A percentile compares a stretch with the other conserved stretches of the same genome.
Evolutionary conservation across 139 green algal genomes (phyloP).

Genomic region (Chlorella sp.): DNA sequence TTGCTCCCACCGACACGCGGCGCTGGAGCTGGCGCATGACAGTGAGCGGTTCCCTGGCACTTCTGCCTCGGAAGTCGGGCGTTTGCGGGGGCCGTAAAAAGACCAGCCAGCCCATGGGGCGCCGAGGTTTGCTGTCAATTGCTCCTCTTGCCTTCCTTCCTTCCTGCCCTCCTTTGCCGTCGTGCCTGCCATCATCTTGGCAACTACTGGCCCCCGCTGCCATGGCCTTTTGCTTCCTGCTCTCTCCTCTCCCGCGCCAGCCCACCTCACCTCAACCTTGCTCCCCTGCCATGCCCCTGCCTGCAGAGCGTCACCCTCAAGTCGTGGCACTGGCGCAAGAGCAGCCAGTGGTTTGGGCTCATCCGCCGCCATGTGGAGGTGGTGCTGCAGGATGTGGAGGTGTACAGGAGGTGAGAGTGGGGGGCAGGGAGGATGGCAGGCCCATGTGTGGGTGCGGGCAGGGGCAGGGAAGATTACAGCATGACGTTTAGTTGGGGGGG

Average conservation of each 20-base stretch:
- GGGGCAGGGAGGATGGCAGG: not conserved
- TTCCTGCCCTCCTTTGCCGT: too few relatives aligned
- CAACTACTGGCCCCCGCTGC: too few relatives aligned
- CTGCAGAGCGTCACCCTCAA: not conserved
- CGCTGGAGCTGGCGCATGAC: slow-evolving; percentile 33
- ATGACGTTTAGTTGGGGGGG: too few relatives aligned
- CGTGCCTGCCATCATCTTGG: too few relatives aligned
- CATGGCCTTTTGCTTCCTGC: too few relatives aligned
- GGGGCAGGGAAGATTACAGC: too few relatives aligned
- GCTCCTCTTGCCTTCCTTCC: not conserved
- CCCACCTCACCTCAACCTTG: not conserved
- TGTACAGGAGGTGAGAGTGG: slow-evolving; percentile 32
- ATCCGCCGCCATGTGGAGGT: slow-evolving; percentile 33
- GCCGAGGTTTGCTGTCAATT: too few relatives aligned
- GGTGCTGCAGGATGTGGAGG: slow-evolving; percentile 36
- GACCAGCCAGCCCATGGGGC: too few relatives aligned
- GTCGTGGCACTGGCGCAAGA: slow-evolving; percentile 41
- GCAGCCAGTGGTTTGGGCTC: slow-evolving; percentile 45
- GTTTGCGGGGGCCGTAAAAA: too few relatives aligned
- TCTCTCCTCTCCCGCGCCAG: not conserved
- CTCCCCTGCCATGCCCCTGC: not conserved
- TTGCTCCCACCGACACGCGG: not conserved
- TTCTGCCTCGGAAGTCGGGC: too few relatives aligned
- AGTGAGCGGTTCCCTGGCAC: too few relatives aligned
- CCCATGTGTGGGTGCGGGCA: too few relatives aligned